Evolutionary conservation across 768 basidiomycete genomes (phyloP).

Genomic region (Pulveroboletus sp.): DNA sequence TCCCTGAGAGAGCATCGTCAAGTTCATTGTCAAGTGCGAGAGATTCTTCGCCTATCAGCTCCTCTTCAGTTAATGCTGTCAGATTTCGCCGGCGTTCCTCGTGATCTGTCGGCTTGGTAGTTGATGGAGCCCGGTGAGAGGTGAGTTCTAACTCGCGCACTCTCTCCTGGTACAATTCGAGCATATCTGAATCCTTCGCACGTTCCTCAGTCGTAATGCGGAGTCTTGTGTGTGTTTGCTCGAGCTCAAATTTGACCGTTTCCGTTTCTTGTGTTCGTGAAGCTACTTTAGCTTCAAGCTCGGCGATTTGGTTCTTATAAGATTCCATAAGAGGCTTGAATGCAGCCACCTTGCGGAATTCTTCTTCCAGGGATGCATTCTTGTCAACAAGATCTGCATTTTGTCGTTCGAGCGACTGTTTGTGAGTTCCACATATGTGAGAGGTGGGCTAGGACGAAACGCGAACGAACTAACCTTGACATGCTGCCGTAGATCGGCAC

Average conservation of each 20-base stretch:
- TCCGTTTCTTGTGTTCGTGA: slow-evolving; percentile 67
- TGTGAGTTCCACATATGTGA: slow-evolving; percentile 1
- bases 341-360: slow-evolving; percentile 79
- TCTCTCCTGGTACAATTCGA: slow-evolving; percentile 87
- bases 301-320: slow-evolving; percentile 81
- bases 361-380: slow-evolving; percentile 88
- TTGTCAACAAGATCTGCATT: slow-evolving; percentile 89
- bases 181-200: slow-evolving; percentile 72
- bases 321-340: slow-evolving; percentile 90
- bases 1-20: slow-evolving; percentile 79
- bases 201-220: slow-evolving; percentile 67
- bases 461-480: slow-evolving; percentile 55
- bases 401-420: slow-evolving; percentile 83
- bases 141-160: slow-evolving; percentile 80
- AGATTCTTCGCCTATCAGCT: slow-evolving; percentile 42
- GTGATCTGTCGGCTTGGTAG: slow-evolving; percentile 22
- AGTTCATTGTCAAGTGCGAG: slow-evolving; percentile 79
- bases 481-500: slow-evolving; percentile 81
- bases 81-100: slow-evolving; percentile 15
- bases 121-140: slow-evolving; percentile 45
- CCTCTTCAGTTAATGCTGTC: slow-evolving; percentile 41
- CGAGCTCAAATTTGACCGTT: slow-evolving; percentile 67
- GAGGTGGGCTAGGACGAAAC: neutral
- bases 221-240: slow-evolving; percentile 65
- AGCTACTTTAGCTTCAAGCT: slow-evolving; percentile 71